Evolutionary conservation across 257 asterid genomes (phyloP), one percentile per base, ranked within the genome.

Genomic region (Scutellaria baicalensis): DNA sequence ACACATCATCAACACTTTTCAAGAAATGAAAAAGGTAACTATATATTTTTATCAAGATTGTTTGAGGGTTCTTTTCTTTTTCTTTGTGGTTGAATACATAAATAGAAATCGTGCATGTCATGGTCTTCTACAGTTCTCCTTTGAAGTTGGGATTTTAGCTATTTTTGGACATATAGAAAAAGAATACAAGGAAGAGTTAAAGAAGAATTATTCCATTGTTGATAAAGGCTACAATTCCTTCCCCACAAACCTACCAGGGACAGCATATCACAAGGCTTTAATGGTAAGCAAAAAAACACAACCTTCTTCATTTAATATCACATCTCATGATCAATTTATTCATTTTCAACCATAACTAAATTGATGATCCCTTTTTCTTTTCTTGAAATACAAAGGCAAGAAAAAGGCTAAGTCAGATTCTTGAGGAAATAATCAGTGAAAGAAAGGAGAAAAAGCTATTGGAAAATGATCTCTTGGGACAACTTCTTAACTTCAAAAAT

Each of bases 221-320:
- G 96, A 91, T 10, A 84, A 80, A 44, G 99, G 99, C 42, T 93
- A 93, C 82, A 93, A 93, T 73, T 93, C 95, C 64, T 85, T 93
- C 75, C 96, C 97, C 8, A 85, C 91, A 47, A 89, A 78, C 72
- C 54, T 93, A 11, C 97, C 96, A 3, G 95, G 96, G 70, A 91
- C 97, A 5, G 64, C 89, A 0, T 93, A 82, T 49, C 83, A 83
- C 77, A 91, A 83, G 61, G 97, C 99, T 54, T 14, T 88, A 27
- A 60, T 23, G 88, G 97, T 91, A 80, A 77, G 66, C 27, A 17
- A 51, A 8, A 35, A 9, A 9, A 4, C 6, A 42, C 17, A 9
- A 44, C 50, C n/a, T n/a, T n/a, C n/a, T 3, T 44, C 50, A 44
- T 10, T 44, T 27, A 27, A 27, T 27, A 27, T 27, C 4, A 27